Evolutionary conservation across 1,284 basidiomycete species (phyloP).

Genomic region (Coriolopsis trogii): DNA sequence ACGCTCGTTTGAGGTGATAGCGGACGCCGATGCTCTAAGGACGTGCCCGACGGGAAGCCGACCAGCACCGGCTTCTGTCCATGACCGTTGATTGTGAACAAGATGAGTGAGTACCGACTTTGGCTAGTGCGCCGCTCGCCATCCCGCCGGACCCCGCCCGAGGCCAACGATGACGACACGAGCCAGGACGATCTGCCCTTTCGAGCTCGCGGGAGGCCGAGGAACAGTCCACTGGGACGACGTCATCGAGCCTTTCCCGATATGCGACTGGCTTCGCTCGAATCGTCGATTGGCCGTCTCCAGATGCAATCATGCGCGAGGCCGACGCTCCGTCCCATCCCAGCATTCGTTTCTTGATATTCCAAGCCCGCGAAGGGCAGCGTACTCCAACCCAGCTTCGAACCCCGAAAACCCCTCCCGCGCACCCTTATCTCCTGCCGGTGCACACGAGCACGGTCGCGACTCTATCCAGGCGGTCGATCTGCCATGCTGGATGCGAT

Average conservation of each 20-base stretch:
- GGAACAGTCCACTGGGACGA: background rate
- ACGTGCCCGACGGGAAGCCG: background rate
- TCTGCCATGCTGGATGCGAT: too few species aligned
- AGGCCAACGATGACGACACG: background rate
- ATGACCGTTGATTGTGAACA: too few species aligned
- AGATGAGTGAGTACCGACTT: too few species aligned
- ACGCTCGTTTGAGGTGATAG: background rate
- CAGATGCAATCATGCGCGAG: too few species aligned
- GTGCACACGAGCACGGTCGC: background rate
- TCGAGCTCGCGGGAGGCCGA: slow-evolving; percentile 2
- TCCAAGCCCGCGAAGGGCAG: slow-evolving; percentile 15
- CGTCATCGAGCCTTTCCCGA: background rate
- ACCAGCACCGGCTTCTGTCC: too few species aligned
- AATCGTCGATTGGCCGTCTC: slow-evolving; percentile 1
- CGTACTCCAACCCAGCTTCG: background rate
- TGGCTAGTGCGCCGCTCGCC: background rate
- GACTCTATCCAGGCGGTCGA: too few species aligned
- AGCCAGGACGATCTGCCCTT: background rate
- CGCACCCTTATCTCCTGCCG: background rate
- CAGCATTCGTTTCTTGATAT: too few species aligned
- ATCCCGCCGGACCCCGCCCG: background rate
- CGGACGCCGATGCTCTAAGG: too few species aligned
- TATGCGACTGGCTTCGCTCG: too few species aligned
- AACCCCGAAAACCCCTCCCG: background rate
- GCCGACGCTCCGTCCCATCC: too few species aligned